phyloP scores from a whole-genome alignment of 345 rosid species.

The Eutrema heterophyllum region DNA sequence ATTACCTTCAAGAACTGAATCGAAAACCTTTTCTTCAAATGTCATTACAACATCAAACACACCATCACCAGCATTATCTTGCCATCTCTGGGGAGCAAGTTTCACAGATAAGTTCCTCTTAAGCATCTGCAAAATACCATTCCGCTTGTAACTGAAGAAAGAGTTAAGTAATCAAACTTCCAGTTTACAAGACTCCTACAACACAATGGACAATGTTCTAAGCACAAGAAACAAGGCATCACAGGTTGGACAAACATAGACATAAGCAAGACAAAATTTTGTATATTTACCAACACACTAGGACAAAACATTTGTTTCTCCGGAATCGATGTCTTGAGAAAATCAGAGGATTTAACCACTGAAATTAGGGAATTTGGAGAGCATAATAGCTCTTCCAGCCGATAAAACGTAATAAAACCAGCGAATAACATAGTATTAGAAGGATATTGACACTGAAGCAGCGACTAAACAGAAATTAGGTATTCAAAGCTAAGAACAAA shows the following conservation, averaged over 20 bases:
- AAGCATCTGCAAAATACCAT: conserved; percentile 92
- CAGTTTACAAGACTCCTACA: not conserved
- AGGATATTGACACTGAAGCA: not conserved
- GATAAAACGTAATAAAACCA: not conserved
- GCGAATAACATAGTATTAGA: not conserved
- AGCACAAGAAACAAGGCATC: not conserved
- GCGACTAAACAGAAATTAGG: not conserved
- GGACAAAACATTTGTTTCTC: not conserved
- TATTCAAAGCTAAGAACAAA: conserved; percentile 2
- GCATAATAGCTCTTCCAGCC: not conserved
- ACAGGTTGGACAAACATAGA: not conserved
- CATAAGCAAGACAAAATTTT: no score
- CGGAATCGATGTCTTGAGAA: not conserved
- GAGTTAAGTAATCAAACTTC: conserved; percentile 18
- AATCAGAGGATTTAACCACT: not conserved
- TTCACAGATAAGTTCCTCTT: conserved; percentile 77
- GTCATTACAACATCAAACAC: conserved; percentile 67
- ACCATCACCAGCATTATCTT: conserved; percentile 90
- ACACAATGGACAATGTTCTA: not conserved
- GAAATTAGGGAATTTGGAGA: not conserved
- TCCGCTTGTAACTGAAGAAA: conserved; percentile 70
- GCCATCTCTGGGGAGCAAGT: conserved; percentile 94
- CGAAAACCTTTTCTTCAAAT: conserved; percentile 93
- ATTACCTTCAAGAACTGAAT: conserved; percentile 80
- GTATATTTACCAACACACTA: no score